Conservation (phyloP, 306 rosid species). For the Cucurbita moschata region DNA sequence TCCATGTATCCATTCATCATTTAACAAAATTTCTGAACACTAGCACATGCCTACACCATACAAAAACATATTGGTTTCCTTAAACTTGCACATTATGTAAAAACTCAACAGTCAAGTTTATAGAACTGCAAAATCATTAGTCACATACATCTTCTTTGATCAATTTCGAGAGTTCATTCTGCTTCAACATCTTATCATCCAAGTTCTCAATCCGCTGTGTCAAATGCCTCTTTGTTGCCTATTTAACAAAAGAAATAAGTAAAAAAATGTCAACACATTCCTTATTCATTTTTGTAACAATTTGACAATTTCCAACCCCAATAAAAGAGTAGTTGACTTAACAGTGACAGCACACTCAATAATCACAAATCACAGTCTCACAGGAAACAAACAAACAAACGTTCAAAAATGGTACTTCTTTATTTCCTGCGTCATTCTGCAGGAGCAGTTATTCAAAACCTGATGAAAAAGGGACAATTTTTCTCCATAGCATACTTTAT, state of each 20-base stretch:
- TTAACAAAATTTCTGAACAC: background rate
- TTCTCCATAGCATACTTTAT: too few species aligned
- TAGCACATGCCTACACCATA: background rate
- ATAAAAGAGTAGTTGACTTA: too few species aligned
- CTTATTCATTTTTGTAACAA: background rate
- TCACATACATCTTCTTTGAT: constrained; percentile 60
- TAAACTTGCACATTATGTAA: background rate
- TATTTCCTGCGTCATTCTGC: too few species aligned
- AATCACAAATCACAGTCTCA: too few species aligned
- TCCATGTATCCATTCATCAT: background rate
- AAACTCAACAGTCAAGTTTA: background rate
- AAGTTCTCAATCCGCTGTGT: constrained; percentile 78
- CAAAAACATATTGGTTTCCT: background rate
- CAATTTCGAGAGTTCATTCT: constrained; percentile 47
- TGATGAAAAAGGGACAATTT: too few species aligned
- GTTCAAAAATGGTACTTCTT: too few species aligned
- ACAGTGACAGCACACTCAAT: too few species aligned
- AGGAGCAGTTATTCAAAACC: too few species aligned
- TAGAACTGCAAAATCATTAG: background rate
- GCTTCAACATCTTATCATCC: constrained; percentile 80
- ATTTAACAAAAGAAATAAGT: constrained; percentile 19
- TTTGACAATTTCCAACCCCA: background rate
- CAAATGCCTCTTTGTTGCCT: constrained; percentile 93
- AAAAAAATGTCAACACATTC: background rate
- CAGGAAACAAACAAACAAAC: too few species aligned